Conservation (phyloP, 371 early-diverging fungal species). For the Mortierella sp. region DNA sequence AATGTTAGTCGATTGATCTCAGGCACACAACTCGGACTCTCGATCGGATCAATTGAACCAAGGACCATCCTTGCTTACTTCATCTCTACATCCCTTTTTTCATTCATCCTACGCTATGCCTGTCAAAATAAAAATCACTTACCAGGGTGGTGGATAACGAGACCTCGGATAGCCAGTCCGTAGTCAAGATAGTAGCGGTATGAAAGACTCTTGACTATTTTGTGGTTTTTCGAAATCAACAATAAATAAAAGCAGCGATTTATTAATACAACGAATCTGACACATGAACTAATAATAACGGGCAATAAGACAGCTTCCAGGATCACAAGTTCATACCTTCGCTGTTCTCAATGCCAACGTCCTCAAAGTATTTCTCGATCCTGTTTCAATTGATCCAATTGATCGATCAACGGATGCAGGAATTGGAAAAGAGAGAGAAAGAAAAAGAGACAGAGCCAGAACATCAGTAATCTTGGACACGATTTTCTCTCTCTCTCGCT, state of each 20-base stretch:
- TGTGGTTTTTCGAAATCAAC: too few relatives aligned
- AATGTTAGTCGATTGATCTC: not conserved
- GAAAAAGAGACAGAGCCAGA: not conserved
- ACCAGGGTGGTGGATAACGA: conserved; percentile 74
- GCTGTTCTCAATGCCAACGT: conserved; percentile 25
- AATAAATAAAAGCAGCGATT: not conserved
- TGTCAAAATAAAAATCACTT: conserved; percentile 5
- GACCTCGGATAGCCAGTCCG: conserved; percentile 85
- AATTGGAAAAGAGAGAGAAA: not conserved
- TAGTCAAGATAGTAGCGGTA: conserved; percentile 75
- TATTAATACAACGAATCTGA: not conserved
- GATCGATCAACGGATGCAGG: not conserved
- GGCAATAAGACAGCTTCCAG: not conserved
- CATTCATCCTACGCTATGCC: too few relatives aligned
- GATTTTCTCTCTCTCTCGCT: not conserved
- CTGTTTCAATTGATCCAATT: conserved; percentile 6
- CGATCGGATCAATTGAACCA: not conserved
- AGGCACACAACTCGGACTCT: not conserved
- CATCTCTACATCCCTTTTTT: too few relatives aligned
- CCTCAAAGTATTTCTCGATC: conserved; percentile 40
- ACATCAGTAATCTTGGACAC: not conserved
- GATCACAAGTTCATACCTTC: conserved; percentile 13
- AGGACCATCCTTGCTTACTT: not conserved
- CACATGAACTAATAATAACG: not conserved
- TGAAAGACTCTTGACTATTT: conserved; percentile 64